phyloP scores from a whole-genome alignment of 2,329 filamentous ascomycete species.

The Nothophaeocryptopus gaeumannii region DNA sequence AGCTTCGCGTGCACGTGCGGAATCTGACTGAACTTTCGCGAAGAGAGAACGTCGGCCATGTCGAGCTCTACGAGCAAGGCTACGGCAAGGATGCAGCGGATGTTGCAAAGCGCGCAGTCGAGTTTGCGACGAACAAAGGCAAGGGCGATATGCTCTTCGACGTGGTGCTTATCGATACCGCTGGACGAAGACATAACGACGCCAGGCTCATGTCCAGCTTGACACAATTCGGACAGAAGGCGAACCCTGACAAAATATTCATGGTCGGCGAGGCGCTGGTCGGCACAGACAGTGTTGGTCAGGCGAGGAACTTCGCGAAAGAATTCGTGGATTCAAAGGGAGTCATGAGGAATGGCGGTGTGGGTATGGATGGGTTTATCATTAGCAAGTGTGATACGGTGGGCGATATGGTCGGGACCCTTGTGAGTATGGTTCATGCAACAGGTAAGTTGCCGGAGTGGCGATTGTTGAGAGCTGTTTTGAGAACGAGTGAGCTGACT shows the following conservation, averaged over 20 bases:
- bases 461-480: no score
- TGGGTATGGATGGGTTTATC: slow-evolving; percentile 90
- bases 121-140: slow-evolving; percentile 65
- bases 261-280: slow-evolving; percentile 95
- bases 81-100: slow-evolving; percentile 97
- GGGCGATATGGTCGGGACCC: slow-evolving; percentile 95
- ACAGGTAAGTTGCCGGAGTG: slow-evolving; percentile 52
- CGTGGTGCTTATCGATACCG: slow-evolving; percentile 95
- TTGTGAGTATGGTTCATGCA: slow-evolving; percentile 96
- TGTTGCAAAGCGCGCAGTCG: slow-evolving; percentile 91
- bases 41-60: slow-evolving; percentile 73
- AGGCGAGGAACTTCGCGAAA: slow-evolving; percentile 93
- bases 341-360: slow-evolving; percentile 50
- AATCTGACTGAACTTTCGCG: slow-evolving; percentile 86
- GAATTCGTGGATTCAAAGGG: slow-evolving; percentile 60
- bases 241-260: slow-evolving; percentile 94
- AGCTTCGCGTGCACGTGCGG: slow-evolving; percentile 89
- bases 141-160: slow-evolving; percentile 57
- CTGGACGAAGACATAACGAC: slow-evolving; percentile 92
- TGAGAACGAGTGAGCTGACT: slow-evolving; percentile 1
- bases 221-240: slow-evolving; percentile 96
- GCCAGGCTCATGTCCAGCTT: slow-evolving; percentile 91
- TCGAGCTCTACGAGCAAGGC: slow-evolving; percentile 93
- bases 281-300: slow-evolving; percentile 89
- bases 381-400: slow-evolving; percentile 99